Evolutionary conservation across 208 protist species (phyloP).

Genomic region (Naegleria lovaniensis): DNA sequence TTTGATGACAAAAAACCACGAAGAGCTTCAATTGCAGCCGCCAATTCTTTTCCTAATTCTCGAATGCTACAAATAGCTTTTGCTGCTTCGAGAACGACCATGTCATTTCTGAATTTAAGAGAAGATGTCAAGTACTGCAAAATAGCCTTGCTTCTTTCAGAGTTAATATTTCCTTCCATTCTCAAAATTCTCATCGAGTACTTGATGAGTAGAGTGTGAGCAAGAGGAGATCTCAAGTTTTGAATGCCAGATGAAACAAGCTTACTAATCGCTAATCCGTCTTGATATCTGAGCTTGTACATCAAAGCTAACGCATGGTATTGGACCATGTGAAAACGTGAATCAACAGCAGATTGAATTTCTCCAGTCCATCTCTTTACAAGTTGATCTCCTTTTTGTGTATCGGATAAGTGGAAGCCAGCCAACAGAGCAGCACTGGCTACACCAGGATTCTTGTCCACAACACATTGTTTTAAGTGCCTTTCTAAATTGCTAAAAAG

Average conservation of each 20-base stretch:
- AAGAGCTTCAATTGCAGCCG: conserved; percentile 78
- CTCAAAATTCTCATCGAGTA: conserved; percentile 81
- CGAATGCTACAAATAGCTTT: conserved; percentile 84
- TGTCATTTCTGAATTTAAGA: conserved; percentile 81
- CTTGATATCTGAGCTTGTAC: conserved; percentile 87
- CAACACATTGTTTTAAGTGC: conserved; percentile 93
- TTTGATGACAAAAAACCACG: conserved; percentile 84
- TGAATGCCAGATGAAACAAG: conserved; percentile 74
- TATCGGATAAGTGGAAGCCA: conserved; percentile 83
- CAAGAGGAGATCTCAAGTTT: conserved; percentile 79
- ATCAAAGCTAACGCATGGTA: conserved; percentile 93
- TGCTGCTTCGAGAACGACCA: conserved; percentile 93
- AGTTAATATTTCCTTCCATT: conserved; percentile 58
- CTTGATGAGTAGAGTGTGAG: conserved; percentile 87
- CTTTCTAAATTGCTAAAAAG: conserved; percentile 82
- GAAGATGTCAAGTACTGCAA: conserved; percentile 82
- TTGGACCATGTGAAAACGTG: conserved; percentile 77
- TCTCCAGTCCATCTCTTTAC: conserved; percentile 89
- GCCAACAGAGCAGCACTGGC: conserved; percentile 93
- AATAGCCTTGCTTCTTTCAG: conserved; percentile 45
- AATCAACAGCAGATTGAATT: conserved; percentile 78
- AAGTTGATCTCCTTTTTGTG: conserved; percentile 45
- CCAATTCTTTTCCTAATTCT: conserved; percentile 76
- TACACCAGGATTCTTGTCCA: conserved; percentile 85
- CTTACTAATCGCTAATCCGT: conserved; percentile 86